These are phyloP conservation scores for Hanseniaspora gamundiae DNA, from an alignment of 1,139 yeast genomes.

Conservation along the genomic window DNA sequence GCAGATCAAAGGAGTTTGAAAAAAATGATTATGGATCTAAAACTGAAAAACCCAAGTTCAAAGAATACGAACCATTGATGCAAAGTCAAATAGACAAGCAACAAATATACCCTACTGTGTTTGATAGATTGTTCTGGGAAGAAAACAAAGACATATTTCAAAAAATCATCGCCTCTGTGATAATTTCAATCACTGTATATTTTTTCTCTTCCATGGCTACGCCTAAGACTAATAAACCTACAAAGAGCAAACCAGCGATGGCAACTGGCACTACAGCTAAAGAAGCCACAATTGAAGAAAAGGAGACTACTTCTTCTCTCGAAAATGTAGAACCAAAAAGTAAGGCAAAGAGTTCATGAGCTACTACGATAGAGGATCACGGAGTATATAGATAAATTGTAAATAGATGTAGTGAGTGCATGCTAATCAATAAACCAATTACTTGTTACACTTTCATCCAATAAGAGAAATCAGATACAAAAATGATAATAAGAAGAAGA, in stretches of 20 bases:
- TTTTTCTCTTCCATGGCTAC: background rate
- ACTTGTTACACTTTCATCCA: background rate
- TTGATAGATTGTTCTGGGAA: constrained; percentile 17
- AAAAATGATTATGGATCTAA: constrained; percentile 33
- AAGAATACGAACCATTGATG: constrained; percentile 21
- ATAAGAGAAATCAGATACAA: background rate
- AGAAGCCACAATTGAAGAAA: no score
- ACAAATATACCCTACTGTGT: constrained; percentile 10
- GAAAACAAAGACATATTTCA: constrained; percentile 13
- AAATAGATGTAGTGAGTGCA: no score
- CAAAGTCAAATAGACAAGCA: constrained; percentile 8
- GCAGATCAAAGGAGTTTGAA: constrained; percentile 41
- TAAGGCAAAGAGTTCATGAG: no score
- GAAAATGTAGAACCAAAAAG: no score
- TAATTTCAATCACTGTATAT: background rate
- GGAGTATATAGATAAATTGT: no score
- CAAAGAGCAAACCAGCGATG: background rate
- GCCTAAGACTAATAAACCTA: no score
- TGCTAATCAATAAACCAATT: no score
- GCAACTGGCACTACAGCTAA: no score
- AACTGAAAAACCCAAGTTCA: constrained; percentile 26
- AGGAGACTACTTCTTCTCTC: no score
- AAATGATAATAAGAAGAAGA: background rate
- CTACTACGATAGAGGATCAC: no score
- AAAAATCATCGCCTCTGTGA: background rate